Base-by-base conservation (phyloP, 2,329 filamentous ascomycete genomes). In the Cladophialophora immunda region DNA sequence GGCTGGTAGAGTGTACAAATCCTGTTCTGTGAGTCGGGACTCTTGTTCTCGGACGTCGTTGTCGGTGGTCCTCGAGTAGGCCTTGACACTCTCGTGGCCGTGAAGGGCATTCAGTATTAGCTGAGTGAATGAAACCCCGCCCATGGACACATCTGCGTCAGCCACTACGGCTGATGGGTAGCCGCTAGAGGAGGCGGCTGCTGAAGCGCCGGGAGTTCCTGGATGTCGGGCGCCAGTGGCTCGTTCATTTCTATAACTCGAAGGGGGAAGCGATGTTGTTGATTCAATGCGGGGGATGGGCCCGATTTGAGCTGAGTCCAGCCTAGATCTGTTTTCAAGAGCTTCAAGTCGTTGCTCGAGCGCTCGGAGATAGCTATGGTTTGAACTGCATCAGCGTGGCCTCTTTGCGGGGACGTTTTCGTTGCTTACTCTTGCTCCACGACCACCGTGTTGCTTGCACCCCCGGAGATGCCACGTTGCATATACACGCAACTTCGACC, bases 31-130 rank as follows among this genome's bases (percentile, higher is more conserved):
- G 27, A 56, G 30, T 9, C 30, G 53, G 13, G 53, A 17, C 27
- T 32, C 13, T 9, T 15, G 13, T n/a, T 56, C 53, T 6, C 53
- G 27, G 27, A 56, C 27, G 5, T 56, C 53, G 30, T 56, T 34
- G 4, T 56, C 53, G 9, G 15, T 34, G n/a, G 53, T 15, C 29
- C 27, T 34, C 29, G 53, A 56, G 27, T 56, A 36, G 3, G 53
- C 53, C 30, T 56, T 34, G 27, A 56, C 29, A 27, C 29, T 56
- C 22, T 56, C 53, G 34, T 56, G 53, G 11, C 53, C 53, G 11
- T 56, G 53, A 19, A 56, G 29, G 53, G 27, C 53, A 27, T 34
- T 56, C 53, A 32, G 29, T n/a, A 56, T 56, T 9, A 56, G 30
- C 29, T 56, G 27, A n/a, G 53, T 56, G n/a, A 32, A 34, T n/a